Base-by-base conservation (phyloP, 306 rosid species). In the Dalbergia oliveri region DNA sequence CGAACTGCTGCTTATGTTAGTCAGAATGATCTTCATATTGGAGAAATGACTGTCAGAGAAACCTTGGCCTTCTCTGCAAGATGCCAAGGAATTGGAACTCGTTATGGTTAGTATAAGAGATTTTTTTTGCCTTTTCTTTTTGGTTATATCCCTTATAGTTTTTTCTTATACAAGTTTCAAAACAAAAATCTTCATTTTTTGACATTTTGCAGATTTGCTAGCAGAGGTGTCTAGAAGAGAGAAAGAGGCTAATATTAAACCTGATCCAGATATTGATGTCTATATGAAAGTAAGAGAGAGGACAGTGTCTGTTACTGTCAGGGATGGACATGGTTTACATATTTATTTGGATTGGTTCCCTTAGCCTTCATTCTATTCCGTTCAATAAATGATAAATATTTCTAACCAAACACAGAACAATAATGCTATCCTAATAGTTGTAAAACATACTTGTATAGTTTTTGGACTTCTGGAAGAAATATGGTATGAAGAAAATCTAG, bases 11-110 rank as follows among this genome's bases (percentile, higher is more conserved):
- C 91, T 12, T 92, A 92, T 74, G 89, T 90, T 35, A 87, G 88
- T 72, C 97, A 92, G 76, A 43, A 90, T 83, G 97, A 92, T 87
- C 83, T 88, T 81, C 94, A 88, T 61, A 56, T 86, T 53, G 91
- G 90, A 74, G 90, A 88, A 80, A 73, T 92, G 89, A 92, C 94
- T 1, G 94, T 92, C 0, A 81, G 94, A 83, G 94, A 92, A 88
- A 92, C 94, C 39, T 72, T 92, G 81, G 89, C 86, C 19, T 92
- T 92, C 85, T 88, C 97, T 0, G 97, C 97, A 41, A 84, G 88
- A 82, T 86, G 90, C 53, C 97, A 92, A 87, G 97, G 94, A 43
- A 88, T 90, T 41, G 93, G 94, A 21, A 8, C 80, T 14, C 87
- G 87, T 66, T 90, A 90, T 77, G 97, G 97, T 87, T 49, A 67